These are phyloP conservation scores for Psilocybe sp. DNA, from an alignment of 768 basidiomycete genomes.

Conservation along the genomic window DNA sequence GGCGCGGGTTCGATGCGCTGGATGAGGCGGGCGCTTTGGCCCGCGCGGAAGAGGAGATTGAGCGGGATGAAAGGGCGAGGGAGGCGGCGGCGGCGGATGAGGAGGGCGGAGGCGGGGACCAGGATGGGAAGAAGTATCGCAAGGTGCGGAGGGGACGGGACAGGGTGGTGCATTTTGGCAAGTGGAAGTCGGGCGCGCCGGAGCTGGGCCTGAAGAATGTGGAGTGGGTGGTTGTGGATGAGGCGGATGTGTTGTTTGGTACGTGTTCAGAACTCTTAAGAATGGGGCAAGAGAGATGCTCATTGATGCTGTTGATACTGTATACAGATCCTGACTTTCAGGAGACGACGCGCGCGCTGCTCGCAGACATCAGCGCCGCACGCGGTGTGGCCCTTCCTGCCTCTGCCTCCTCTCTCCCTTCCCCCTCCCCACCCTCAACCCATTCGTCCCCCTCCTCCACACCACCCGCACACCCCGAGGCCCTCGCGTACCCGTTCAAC, in stretches of 20 bases:
- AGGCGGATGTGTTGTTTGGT: conserved; percentile 91
- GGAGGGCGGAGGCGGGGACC: conserved; percentile 19
- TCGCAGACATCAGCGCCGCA: conserved; percentile 68
- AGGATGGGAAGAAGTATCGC: conserved; percentile 6
- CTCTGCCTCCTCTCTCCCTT: conserved; percentile 21
- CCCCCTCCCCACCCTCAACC: conserved; percentile 14
- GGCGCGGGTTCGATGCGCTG: conserved; percentile 38
- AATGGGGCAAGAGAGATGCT: not conserved
- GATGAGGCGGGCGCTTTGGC: conserved; percentile 16
- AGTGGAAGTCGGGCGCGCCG: conserved; percentile 39
- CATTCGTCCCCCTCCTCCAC: conserved; percentile 9
- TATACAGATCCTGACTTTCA: conserved; percentile 81
- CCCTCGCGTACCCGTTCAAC: conserved; percentile 71
- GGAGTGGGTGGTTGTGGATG: conserved; percentile 90
- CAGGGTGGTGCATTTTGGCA: conserved; percentile 36
- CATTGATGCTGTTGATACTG: not conserved
- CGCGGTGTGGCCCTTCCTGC: conserved; percentile 45
- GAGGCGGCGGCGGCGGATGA: conserved; percentile 11
- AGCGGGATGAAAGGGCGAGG: conserved; percentile 11
- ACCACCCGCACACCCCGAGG: conserved; percentile 3
- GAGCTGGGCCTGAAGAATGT: conserved; percentile 65
- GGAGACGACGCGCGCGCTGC: conserved; percentile 63
- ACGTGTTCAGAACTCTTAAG: conserved; percentile 16
- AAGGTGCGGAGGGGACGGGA: conserved; percentile 34
- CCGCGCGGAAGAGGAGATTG: conserved; percentile 17